Percentiles rank a stretch among this genome's conserved stretches.
Conservation (phyloP, 176 grass and related monocot genomes). For the Zizania latifolia region DNA sequence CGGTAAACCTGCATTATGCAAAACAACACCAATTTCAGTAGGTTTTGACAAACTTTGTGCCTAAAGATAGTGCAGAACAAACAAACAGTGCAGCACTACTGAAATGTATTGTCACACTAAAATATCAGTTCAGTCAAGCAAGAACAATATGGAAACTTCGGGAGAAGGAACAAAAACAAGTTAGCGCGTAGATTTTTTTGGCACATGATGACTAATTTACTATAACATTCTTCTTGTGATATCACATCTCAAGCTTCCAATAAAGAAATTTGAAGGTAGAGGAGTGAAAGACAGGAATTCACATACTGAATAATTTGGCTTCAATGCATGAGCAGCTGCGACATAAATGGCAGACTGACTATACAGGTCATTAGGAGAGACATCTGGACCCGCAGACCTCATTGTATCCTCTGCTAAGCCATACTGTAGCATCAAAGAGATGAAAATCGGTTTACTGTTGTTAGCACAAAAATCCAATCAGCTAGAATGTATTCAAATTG, state of each 20-base stretch:
- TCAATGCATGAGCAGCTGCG: slow-evolving; percentile 80
- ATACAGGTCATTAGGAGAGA: slow-evolving; percentile 63
- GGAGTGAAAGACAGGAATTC: neutral
- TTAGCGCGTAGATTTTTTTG: neutral
- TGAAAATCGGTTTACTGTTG: neutral
- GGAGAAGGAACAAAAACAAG: neutral
- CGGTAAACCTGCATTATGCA: slow-evolving; percentile 58
- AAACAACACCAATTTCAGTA: slow-evolving; percentile 21
- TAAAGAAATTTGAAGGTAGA: neutral
- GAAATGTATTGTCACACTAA: neutral
- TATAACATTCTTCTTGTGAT: neutral
- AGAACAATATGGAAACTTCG: neutral
- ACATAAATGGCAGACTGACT: slow-evolving; percentile 85
- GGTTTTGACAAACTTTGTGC: neutral
- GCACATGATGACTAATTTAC: neutral
- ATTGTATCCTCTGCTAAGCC: slow-evolving; percentile 81
- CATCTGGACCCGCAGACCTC: slow-evolving; percentile 52
- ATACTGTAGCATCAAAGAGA: slow-evolving; percentile 46
- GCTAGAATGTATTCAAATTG: neutral
- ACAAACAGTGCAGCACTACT: neutral
- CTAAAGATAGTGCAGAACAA: neutral
- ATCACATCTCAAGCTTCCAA: neutral
- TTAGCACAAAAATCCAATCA: neutral
- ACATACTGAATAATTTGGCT: slow-evolving; percentile 74
- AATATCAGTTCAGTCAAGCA: neutral